Evolutionary conservation across 2,329 filamentous ascomycete species (phyloP).

Genomic region (Cercospora sesami): DNA sequence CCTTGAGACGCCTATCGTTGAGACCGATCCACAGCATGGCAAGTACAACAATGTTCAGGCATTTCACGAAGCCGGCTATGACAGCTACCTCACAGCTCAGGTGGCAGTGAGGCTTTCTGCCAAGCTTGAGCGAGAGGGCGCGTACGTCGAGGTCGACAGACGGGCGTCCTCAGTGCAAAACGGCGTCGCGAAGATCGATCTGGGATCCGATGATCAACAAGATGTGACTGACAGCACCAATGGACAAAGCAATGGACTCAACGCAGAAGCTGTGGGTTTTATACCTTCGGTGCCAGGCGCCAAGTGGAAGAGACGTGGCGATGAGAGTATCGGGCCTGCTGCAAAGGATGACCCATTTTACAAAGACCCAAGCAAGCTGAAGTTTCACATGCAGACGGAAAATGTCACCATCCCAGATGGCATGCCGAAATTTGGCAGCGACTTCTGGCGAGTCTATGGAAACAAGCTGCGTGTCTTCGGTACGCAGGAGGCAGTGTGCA

Average conservation of each 20-base stretch:
- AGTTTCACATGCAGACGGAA: constrained; percentile 22
- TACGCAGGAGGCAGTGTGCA: constrained; percentile 54
- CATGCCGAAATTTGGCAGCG: constrained; percentile 54
- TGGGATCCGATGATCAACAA: constrained; percentile 8
- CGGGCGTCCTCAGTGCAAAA: constrained; percentile 16
- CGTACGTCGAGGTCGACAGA: constrained; percentile 33
- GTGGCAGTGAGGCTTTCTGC: constrained; percentile 58
- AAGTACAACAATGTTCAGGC: constrained; percentile 45
- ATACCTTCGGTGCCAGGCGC: constrained; percentile 32
- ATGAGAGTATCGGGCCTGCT: constrained; percentile 30
- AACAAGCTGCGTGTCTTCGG: constrained; percentile 63
- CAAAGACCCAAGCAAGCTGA: constrained; percentile 30
- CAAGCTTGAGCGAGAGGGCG: constrained; percentile 49
- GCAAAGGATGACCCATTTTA: constrained; percentile 31
- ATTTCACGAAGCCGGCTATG: constrained; percentile 64
- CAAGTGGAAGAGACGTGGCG: constrained; percentile 36
- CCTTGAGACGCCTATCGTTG: constrained; percentile 45
- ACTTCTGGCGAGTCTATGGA: constrained; percentile 60
- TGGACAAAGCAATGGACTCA: constrained; percentile 11
- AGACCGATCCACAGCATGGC: constrained; percentile 40
- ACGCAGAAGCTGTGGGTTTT: constrained; percentile 23
- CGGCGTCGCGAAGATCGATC: constrained; percentile 22
- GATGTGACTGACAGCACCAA: constrained; percentile 11
- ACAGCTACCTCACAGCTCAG: constrained; percentile 61
- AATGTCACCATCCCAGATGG: constrained; percentile 39